phyloP scores from a whole-genome alignment of 139 green algal species.

The Closterium sp. region DNA sequence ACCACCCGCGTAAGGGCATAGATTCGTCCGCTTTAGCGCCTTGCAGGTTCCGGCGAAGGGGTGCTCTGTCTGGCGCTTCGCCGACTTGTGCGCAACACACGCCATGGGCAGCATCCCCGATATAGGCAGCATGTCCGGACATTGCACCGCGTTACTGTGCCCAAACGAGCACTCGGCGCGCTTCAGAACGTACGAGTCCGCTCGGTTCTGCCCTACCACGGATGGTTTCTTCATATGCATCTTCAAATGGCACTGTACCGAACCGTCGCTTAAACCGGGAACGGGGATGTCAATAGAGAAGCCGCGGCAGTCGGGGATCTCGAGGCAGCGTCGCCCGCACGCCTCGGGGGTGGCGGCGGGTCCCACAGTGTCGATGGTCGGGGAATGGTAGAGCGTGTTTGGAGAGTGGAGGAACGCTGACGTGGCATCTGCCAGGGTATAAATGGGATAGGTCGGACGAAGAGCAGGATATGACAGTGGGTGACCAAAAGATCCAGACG shows the following conservation, averaged over 20 bases:
- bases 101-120: background rate
- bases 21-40: background rate
- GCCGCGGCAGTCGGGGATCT: background rate
- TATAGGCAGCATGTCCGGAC: slow-evolving; percentile 2
- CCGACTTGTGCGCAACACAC: background rate
- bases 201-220: background rate
- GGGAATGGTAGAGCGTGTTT: background rate
- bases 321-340: background rate
- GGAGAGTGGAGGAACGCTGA: background rate
- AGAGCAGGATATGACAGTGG: background rate
- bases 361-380: background rate
- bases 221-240: slow-evolving; percentile 4
- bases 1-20: background rate
- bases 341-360: background rate
- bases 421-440: background rate
- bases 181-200: slow-evolving; percentile 8
- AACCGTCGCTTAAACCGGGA: background rate
- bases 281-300: background rate
- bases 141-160: background rate
- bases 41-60: background rate
- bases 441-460: background rate
- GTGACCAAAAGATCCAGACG: background rate
- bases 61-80: background rate
- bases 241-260: background rate
- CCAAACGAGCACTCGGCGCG: slow-evolving; percentile 5